Evolutionary conservation across 2,329 filamentous ascomycete species (phyloP).

Genomic region (Diaporthe sp.): DNA sequence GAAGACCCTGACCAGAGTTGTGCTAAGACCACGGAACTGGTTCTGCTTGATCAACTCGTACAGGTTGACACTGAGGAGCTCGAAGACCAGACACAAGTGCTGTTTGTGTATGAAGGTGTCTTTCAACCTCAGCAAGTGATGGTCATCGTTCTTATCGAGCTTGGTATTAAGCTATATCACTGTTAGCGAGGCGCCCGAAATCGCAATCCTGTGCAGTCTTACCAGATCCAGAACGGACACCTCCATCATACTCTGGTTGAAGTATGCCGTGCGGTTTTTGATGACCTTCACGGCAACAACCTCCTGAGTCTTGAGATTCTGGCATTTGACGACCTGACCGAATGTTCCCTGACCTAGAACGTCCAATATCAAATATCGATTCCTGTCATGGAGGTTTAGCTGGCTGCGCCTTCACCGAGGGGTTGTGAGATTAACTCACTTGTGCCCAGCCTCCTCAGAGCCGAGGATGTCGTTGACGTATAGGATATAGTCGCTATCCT

Average conservation of each 20-base stretch:
- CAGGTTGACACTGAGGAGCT: conserved; percentile 94
- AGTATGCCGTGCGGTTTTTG: conserved; percentile 98
- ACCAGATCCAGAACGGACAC: conserved; percentile 97
- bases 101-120: conserved; percentile 99
- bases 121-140: conserved; percentile 92
- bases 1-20: conserved; percentile 95
- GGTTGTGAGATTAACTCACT: conserved; percentile 66
- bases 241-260: conserved; percentile 99
- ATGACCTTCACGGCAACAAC: conserved; percentile 99
- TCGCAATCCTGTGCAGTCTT: conserved; percentile 48
- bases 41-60: conserved; percentile 99
- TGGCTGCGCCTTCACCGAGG: neutral
- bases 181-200: conserved; percentile 23
- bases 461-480: conserved; percentile 99
- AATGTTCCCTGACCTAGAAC: conserved; percentile 98
- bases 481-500: conserved; percentile 98
- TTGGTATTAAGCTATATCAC: conserved; percentile 88
- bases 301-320: conserved; percentile 98
- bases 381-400: conserved; percentile 62
- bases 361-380: conserved; percentile 96
- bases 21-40: conserved; percentile 96
- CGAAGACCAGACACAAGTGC: conserved; percentile 96
- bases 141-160: conserved; percentile 99
- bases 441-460: conserved; percentile 97
- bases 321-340: conserved; percentile 98